phyloP scores from a whole-genome alignment of 164 flowering plant species.

The Dillenia turbinata region DNA sequence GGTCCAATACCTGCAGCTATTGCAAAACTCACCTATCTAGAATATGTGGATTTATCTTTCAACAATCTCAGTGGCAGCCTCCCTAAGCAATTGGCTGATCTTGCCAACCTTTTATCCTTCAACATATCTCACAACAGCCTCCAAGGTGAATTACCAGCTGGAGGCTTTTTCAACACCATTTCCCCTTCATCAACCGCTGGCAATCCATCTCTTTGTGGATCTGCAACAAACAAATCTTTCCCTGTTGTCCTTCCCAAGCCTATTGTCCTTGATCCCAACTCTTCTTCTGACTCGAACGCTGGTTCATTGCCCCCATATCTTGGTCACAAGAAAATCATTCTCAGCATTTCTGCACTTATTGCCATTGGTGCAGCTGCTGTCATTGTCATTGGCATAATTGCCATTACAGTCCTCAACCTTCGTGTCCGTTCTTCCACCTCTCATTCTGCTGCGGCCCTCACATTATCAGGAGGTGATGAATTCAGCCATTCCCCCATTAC shows the following conservation, averaged over 20 bases:
- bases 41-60: slow-evolving; percentile 62
- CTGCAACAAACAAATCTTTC: slow-evolving; percentile 69
- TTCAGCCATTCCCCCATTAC: slow-evolving; percentile 59
- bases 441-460: slow-evolving; percentile 43
- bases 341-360: slow-evolving; percentile 90
- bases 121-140: slow-evolving; percentile 81
- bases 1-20: slow-evolving; percentile 64
- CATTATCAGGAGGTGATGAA: slow-evolving; percentile 59
- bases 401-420: slow-evolving; percentile 79
- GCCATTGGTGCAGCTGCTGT: slow-evolving; percentile 93
- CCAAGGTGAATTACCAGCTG: slow-evolving; percentile 86
- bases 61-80: slow-evolving; percentile 74
- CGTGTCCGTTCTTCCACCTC: slow-evolving; percentile 60
- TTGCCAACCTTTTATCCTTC: slow-evolving; percentile 57
- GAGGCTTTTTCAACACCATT: slow-evolving; percentile 80
- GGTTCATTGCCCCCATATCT: slow-evolving; percentile 36
- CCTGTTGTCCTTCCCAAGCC: slow-evolving; percentile 87
- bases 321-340: slow-evolving; percentile 70
- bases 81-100: slow-evolving; percentile 79
- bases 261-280: slow-evolving; percentile 86
- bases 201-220: slow-evolving; percentile 91
- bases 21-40: slow-evolving; percentile 56
- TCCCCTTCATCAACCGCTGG: slow-evolving; percentile 66
- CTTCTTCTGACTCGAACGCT: slow-evolving; percentile 40
- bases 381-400: slow-evolving; percentile 79